Conservation (phyloP, 441 rosid genomes). For the Gossypium davidsonii region DNA sequence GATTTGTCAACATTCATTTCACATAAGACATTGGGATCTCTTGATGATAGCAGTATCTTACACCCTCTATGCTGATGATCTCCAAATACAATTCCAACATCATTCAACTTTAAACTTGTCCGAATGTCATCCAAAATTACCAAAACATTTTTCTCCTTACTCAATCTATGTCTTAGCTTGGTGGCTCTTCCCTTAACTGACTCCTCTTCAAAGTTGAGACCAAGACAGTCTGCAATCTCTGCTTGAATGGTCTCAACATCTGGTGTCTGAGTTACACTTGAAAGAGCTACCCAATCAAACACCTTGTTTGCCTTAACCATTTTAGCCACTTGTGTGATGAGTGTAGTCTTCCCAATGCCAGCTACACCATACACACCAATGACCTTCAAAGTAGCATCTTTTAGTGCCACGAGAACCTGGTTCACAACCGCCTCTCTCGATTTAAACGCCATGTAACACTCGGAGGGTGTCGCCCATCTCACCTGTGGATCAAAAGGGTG, state of each 20-base stretch:
- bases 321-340: neutral
- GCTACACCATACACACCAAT: constrained; percentile 12
- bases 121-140: constrained; percentile 34
- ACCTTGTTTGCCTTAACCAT: constrained; percentile 7
- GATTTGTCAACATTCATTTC: constrained; percentile 24
- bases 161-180: constrained; percentile 8
- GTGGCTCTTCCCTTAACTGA: constrained; percentile 17
- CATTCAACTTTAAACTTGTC: constrained; percentile 21
- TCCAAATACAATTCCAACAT: constrained; percentile 24
- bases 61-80: constrained; percentile 20
- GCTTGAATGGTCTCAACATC: neutral
- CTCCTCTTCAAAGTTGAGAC: constrained; percentile 10
- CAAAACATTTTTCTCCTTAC: constrained; percentile 19
- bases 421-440: constrained; percentile 9
- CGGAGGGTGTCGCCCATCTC: neutral
- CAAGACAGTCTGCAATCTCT: constrained; percentile 20
- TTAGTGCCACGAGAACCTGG: neutral
- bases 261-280: neutral
- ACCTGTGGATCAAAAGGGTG: neutral
- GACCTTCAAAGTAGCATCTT: neutral
- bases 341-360: constrained; percentile 19
- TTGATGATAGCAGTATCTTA: constrained; percentile 30
- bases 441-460: neutral
- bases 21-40: constrained; percentile 16
- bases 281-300: constrained; percentile 11